These are phyloP conservation scores for Anisodus acutangulus DNA, from an alignment of 257 asterid species.

Conservation along the genomic window DNA sequence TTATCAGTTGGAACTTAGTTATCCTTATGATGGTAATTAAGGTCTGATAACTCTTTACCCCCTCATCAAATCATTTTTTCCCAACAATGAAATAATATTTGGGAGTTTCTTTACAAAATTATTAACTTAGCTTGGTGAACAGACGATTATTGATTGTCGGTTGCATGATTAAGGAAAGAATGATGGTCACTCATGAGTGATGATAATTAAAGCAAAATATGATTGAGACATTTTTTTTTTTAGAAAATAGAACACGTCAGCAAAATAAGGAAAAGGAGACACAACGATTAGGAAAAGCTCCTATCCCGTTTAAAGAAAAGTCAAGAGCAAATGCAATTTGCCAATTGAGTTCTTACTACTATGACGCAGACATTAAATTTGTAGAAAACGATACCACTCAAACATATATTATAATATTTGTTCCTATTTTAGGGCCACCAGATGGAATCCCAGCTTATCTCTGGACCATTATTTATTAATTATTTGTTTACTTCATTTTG, in stretches of 20 bases:
- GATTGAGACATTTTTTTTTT: neutral
- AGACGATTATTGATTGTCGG: neutral
- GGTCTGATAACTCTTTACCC: neutral
- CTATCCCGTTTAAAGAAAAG: slow-evolving; percentile 21
- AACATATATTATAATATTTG: neutral
- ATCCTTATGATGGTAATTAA: neutral
- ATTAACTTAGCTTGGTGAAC: neutral
- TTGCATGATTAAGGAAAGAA: slow-evolving; percentile 18
- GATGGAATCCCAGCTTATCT: neutral
- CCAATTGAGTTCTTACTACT: slow-evolving; percentile 12
- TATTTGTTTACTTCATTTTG: neutral
- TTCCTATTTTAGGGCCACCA: neutral
- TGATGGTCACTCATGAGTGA: neutral
- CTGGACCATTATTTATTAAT: neutral
- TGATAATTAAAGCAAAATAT: slow-evolving; percentile 5
- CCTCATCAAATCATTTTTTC: neutral
- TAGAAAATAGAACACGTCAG: neutral
- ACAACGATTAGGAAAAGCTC: neutral
- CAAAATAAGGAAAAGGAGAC: neutral
- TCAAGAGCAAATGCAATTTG: slow-evolving; percentile 25
- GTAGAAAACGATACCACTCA: neutral
- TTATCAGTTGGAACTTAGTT: neutral
- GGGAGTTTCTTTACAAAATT: neutral
- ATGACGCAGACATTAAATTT: neutral
- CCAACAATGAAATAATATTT: neutral